These are phyloP conservation scores for Talaromyces sp. DNA, from an alignment of 2,329 filamentous ascomycete species.

Conservation along the genomic window DNA sequence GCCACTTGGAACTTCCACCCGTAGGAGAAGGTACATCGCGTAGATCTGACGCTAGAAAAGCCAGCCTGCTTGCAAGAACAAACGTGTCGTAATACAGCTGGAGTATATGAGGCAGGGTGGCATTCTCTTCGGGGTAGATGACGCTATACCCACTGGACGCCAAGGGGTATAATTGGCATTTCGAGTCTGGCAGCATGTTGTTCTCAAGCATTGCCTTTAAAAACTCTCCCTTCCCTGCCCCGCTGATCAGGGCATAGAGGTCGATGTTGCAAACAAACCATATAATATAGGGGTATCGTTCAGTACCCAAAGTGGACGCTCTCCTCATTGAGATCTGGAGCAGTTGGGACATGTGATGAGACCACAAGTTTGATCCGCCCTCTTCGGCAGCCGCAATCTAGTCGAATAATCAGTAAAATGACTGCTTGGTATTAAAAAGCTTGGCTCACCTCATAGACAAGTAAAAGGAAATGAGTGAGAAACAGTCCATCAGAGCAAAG, in stretches of 20 bases:
- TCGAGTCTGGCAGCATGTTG: conserved; percentile 42
- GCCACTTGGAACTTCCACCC: conserved; percentile 17
- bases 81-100: conserved; percentile 43
- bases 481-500: conserved; percentile 54
- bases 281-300: conserved; percentile 47
- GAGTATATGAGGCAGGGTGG: conserved; percentile 37
- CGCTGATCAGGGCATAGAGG: conserved; percentile 51
- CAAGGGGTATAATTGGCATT: conserved; percentile 33
- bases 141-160: conserved; percentile 28
- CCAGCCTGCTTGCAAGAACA: conserved; percentile 41
- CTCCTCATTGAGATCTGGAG: conserved; percentile 47
- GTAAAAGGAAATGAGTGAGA: conserved; percentile 52
- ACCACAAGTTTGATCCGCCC: conserved; percentile 48
- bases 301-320: conserved; percentile 36
- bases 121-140: conserved; percentile 32
- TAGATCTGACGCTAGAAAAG: conserved; percentile 37
- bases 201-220: conserved; percentile 43
- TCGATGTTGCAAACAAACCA: conserved; percentile 54
- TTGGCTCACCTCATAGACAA: conserved; percentile 49
- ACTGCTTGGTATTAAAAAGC: neutral
- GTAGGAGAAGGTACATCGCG: conserved; percentile 17
- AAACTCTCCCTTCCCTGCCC: conserved; percentile 48
- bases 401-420: neutral
- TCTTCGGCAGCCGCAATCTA: conserved; percentile 44
- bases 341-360: conserved; percentile 50